Evolutionary conservation across 306 rosid species (phyloP).

Genomic region (Erythrophleum fordii): DNA sequence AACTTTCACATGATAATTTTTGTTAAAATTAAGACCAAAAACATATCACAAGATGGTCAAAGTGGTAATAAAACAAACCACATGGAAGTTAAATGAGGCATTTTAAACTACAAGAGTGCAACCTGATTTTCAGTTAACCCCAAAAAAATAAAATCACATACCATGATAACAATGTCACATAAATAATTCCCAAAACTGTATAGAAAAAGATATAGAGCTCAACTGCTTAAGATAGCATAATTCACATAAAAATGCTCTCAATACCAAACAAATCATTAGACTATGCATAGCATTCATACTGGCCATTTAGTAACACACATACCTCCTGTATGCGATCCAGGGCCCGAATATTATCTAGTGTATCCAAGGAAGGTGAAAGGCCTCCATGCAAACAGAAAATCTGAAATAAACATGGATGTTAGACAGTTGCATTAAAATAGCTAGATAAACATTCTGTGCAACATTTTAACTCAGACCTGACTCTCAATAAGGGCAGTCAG

Average conservation of each 20-base stretch:
- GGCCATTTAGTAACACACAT: constrained; percentile 27
- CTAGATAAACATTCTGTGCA: constrained; percentile 20
- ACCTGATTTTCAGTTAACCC: too few species aligned
- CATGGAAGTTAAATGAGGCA: neutral
- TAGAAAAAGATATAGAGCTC: neutral
- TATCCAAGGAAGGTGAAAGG: constrained; percentile 96
- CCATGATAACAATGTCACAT: neutral
- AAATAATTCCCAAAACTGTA: constrained; percentile 31
- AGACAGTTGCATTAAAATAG: constrained; percentile 41
- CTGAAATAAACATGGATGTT: constrained; percentile 50
- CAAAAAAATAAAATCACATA: neutral
- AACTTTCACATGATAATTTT: neutral
- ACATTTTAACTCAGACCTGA: constrained; percentile 71
- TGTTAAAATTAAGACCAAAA: neutral
- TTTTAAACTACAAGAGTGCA: neutral
- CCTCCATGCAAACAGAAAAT: constrained; percentile 99
- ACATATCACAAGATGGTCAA: neutral
- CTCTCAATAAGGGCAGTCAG: constrained; percentile 97
- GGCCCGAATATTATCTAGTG: constrained; percentile 89
- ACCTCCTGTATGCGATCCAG: constrained; percentile 98
- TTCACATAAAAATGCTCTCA: constrained; percentile 8
- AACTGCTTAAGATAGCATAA: constrained; percentile 25
- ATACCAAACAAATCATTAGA: constrained; percentile 23
- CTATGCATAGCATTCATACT: constrained; percentile 22
- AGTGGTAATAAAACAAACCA: neutral